These are phyloP conservation scores for Xerocomellus intermedius DNA, from an alignment of 768 basidiomycete species.

Conservation along the genomic window DNA sequence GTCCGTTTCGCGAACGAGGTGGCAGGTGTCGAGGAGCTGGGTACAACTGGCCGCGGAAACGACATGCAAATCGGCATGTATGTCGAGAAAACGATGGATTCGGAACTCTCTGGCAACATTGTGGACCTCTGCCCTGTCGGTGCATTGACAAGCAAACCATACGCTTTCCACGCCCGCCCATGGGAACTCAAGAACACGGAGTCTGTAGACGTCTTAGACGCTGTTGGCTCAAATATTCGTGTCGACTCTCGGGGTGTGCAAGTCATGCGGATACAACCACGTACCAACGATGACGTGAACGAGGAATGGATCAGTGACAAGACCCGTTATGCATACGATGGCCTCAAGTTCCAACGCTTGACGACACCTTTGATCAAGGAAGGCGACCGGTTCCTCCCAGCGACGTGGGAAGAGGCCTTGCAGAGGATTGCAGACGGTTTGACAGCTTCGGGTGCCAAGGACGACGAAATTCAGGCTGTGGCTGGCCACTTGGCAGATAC, in stretches of 20 bases:
- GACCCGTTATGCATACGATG: slow-evolving; percentile 95
- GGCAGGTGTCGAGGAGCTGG: slow-evolving; percentile 96
- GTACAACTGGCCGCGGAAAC: slow-evolving; percentile 95
- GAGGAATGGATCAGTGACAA: slow-evolving; percentile 99
- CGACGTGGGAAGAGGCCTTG: slow-evolving; percentile 90
- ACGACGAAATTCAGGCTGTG: slow-evolving; percentile 92
- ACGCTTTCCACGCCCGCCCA: slow-evolving; percentile 94
- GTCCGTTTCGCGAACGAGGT: slow-evolving; percentile 99
- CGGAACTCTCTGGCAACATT: slow-evolving; percentile 95
- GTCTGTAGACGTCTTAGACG: slow-evolving; percentile 93
- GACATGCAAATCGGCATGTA: slow-evolving; percentile 99
- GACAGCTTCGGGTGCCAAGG: slow-evolving; percentile 72
- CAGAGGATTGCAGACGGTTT: slow-evolving; percentile 77
- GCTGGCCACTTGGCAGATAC: slow-evolving; percentile 93
- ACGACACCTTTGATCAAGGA: slow-evolving; percentile 88
- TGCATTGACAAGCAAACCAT: slow-evolving; percentile 96
- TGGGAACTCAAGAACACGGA: slow-evolving; percentile 99
- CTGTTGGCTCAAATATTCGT: slow-evolving; percentile 93
- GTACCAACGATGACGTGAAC: slow-evolving; percentile 96
- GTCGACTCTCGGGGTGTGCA: slow-evolving; percentile 93
- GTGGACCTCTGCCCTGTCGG: slow-evolving; percentile 98
- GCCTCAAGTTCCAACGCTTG: slow-evolving; percentile 90
- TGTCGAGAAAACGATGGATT: slow-evolving; percentile 96
- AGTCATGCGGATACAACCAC: slow-evolving; percentile 96
- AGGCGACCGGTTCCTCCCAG: slow-evolving; percentile 89